Conservation (phyloP, 2,329 filamentous ascomycete species). For the Aspergillus puulaauensis region DNA sequence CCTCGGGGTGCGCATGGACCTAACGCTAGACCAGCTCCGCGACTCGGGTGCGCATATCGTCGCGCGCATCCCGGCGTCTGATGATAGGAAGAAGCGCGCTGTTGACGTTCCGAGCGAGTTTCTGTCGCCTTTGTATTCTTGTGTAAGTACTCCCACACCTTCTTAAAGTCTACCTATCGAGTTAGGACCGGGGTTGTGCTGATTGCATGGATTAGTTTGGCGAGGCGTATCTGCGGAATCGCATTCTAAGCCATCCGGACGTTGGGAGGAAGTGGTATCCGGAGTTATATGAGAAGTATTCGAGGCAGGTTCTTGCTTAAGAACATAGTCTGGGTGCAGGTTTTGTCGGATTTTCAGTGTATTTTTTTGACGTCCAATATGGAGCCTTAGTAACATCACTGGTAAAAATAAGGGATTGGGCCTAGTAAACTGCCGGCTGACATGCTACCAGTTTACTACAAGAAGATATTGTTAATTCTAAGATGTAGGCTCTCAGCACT, state of each 20-base stretch:
- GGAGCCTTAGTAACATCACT: too few relatives aligned
- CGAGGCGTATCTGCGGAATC: constrained; percentile 37
- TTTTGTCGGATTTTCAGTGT: too few relatives aligned
- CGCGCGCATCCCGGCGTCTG: constrained; percentile 26
- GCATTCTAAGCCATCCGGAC: constrained; percentile 37
- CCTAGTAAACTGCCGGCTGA: too few relatives aligned
- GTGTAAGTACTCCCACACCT: constrained; percentile 23
- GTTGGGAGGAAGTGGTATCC: constrained; percentile 38
- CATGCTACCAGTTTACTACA: too few relatives aligned
- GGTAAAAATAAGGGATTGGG: too few relatives aligned
- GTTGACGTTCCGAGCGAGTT: constrained; percentile 40
- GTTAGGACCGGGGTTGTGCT: not conserved
- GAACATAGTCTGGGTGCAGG: not conserved
- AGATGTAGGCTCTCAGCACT: too few relatives aligned
- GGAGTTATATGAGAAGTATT: constrained; percentile 25
- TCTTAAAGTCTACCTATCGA: too few relatives aligned
- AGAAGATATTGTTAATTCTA: too few relatives aligned
- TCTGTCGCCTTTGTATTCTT: constrained; percentile 34
- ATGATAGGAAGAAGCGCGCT: constrained; percentile 30
- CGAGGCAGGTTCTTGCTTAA: not conserved
- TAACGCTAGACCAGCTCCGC: constrained; percentile 47
- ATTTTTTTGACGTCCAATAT: too few relatives aligned
- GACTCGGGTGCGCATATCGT: constrained; percentile 34
- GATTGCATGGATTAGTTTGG: constrained; percentile 27
- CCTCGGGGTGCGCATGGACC: constrained; percentile 51